phyloP scores from a whole-genome alignment of 2,329 filamentous ascomycete species.

The Pseudomassariella vexata region DNA sequence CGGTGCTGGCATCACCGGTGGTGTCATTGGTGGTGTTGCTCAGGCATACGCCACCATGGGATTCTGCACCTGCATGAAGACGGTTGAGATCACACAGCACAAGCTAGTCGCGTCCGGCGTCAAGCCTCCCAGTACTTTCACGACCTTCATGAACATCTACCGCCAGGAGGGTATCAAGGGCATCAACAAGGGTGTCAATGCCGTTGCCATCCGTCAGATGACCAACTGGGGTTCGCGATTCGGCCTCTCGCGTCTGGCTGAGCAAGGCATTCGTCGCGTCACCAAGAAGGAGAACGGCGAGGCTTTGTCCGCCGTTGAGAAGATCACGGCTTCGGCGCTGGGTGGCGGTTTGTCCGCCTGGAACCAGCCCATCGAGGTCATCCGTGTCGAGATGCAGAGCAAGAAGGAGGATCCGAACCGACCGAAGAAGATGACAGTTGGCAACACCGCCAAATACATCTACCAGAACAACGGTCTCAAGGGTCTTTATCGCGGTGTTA shows the following conservation, averaged over 20 bases:
- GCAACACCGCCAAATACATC: constrained; percentile 80
- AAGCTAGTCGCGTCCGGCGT: constrained; percentile 81
- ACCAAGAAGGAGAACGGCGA: constrained; percentile 76
- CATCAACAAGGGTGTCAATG: constrained; percentile 98
- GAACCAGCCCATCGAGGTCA: constrained; percentile 99
- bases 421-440: constrained; percentile 98
- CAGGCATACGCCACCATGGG: constrained; percentile 99
- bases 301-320: constrained; percentile 75
- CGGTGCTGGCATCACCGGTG: constrained; percentile 79
- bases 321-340: constrained; percentile 78
- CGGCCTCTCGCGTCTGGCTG: constrained; percentile 85
- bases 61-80: constrained; percentile 99
- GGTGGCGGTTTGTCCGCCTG: constrained; percentile 94
- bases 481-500: constrained; percentile 92
- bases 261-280: constrained; percentile 74
- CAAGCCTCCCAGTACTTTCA: constrained; percentile 84
- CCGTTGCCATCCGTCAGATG: constrained; percentile 96
- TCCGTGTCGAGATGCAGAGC: constrained; percentile 99
- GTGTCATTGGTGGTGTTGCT: constrained; percentile 89
- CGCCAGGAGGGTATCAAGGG: constrained; percentile 86
- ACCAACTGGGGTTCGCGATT: constrained; percentile 99
- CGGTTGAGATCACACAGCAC: constrained; percentile 98
- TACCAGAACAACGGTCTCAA: constrained; percentile 82
- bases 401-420: constrained; percentile 97
- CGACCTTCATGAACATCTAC: constrained; percentile 97